A percentile compares a stretch with the other conserved stretches of the same genome.
phyloP scores from a whole-genome alignment of 768 basidiomycete genomes.

The Kwoniella europaea region DNA sequence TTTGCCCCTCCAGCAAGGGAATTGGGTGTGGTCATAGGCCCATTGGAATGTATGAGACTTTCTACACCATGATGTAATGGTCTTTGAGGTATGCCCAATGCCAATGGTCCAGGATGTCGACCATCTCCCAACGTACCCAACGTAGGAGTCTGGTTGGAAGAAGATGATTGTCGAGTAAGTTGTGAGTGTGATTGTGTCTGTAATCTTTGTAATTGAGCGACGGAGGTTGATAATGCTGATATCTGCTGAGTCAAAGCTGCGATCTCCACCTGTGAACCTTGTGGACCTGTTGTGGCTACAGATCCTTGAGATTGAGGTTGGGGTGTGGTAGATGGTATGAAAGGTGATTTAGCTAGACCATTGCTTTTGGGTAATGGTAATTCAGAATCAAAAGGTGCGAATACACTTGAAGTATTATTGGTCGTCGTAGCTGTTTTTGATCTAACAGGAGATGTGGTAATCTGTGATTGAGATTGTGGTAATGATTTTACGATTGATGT shows the following conservation, averaged over 20 bases:
- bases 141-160: background rate
- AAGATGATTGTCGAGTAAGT: slow-evolving; percentile 14
- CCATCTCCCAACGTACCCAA: background rate
- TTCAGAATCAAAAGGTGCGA: slow-evolving; percentile 21
- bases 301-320: background rate
- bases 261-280: slow-evolving; percentile 25
- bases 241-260: slow-evolving; percentile 52
- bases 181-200: slow-evolving; percentile 41
- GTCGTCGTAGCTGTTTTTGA: slow-evolving; percentile 1
- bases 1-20: background rate
- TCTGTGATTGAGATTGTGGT: background rate
- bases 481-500: slow-evolving; percentile 30
- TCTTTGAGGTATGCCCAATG: slow-evolving; percentile 12
- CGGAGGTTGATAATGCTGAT: slow-evolving; percentile 51
- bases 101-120: slow-evolving; percentile 9
- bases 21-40: slow-evolving; percentile 30
- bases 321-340: slow-evolving; percentile 18
- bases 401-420: slow-evolving; percentile 5
- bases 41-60: slow-evolving; percentile 12
- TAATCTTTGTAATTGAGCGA: slow-evolving; percentile 57
- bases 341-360: slow-evolving; percentile 24
- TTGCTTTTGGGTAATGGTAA: background rate
- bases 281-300: slow-evolving; percentile 6
- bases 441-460: slow-evolving; percentile 1
- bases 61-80: slow-evolving; percentile 24